Base-by-base conservation (phyloP, 352 stramenopile genomes). In the Blastocystis sp. region DNA sequence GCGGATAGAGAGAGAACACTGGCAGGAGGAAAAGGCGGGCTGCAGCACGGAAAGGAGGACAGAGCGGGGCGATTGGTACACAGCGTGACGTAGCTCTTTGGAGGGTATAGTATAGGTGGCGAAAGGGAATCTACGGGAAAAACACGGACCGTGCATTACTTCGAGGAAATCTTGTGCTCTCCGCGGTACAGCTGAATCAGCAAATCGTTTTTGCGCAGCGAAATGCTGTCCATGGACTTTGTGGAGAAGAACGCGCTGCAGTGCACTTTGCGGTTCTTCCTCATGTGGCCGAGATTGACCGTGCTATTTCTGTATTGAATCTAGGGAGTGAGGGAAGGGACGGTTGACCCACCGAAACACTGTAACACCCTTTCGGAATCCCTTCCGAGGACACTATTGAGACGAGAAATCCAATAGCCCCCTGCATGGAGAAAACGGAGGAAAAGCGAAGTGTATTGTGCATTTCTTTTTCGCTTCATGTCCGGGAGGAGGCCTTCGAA, bases 361-460 rank as follows among this genome's bases (percentile, higher is more conserved):
- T 59, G 57, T 77, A 77, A 7, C 68, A 77, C 10, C 68, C 68
- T 59, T 57, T 59, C 57, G 68, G 68, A 45, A 77, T 77, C 24
- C 68, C 68, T n/a, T 57, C 57, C 24, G 68, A 77, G 1, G 68
- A 77, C 17, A 59, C 21, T 10, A 77, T 59, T 7, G n/a, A 43
- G 52, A 74, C 34, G n/a, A 74, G 21, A 24, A 74, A 54, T 28
- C n/a, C n/a, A n/a, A 24, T 19, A 10, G 52, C 45, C 19, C 28
- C n/a, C 19, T 48, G n/a, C 64, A 74, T 52, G 24, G 38, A 74
- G 9, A 54, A 74, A 74, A 43, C 9, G n/a, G 42, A 48, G 52
- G 52, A 42, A 0, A 69, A 0, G 10, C 62, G 17, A 69, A 42
- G n/a, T 38, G 34, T 24, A 69, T 24, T 24, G 10, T 69, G 17